These are phyloP conservation scores for Rhodotorula sp. DNA, from an alignment of 1,284 basidiomycete species.

Conservation along the genomic window DNA sequence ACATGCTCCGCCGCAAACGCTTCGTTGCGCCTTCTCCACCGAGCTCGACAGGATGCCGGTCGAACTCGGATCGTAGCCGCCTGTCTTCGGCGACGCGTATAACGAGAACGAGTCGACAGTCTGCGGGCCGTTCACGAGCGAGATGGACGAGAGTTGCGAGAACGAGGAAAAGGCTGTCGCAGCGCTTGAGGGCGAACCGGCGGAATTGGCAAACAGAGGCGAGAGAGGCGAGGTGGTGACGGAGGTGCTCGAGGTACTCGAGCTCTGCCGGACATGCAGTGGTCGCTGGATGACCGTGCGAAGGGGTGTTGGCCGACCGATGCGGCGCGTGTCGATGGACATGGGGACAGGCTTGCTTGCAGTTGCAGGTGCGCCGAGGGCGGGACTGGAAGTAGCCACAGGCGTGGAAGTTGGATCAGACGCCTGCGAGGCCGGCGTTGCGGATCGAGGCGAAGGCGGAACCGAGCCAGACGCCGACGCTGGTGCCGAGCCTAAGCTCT, in stretches of 20 bases:
- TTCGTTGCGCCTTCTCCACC: constrained; percentile 2
- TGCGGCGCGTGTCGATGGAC: constrained; percentile 10
- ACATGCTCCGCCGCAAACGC: constrained; percentile 37
- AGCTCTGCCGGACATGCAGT: constrained; percentile 20
- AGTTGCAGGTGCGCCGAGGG: too few species aligned
- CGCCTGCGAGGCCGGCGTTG: not conserved
- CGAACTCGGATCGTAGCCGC: constrained; percentile 12
- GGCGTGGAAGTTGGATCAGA: not conserved
- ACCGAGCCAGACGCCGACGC: not conserved
- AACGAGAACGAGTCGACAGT: constrained; percentile 22
- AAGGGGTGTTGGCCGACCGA: constrained; percentile 11
- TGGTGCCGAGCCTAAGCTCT: not conserved
- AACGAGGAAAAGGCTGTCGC: constrained; percentile 22
- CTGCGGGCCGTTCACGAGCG: constrained; percentile 9
- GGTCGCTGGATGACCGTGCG: constrained; percentile 7
- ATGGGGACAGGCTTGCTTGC: not conserved
- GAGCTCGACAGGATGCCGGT: constrained; percentile 7
- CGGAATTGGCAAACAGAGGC: constrained; percentile 22
- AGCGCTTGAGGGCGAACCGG: constrained; percentile 26
- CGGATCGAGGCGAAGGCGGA: not conserved
- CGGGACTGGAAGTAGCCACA: too few species aligned
- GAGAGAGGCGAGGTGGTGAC: constrained; percentile 32
- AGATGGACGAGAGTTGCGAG: constrained; percentile 21
- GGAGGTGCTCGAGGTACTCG: constrained; percentile 25
- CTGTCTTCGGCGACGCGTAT: not conserved